Evolutionary conservation across 1,284 basidiomycete species (phyloP).

Genomic region (Cutaneotrichosporon cavernicola): DNA sequence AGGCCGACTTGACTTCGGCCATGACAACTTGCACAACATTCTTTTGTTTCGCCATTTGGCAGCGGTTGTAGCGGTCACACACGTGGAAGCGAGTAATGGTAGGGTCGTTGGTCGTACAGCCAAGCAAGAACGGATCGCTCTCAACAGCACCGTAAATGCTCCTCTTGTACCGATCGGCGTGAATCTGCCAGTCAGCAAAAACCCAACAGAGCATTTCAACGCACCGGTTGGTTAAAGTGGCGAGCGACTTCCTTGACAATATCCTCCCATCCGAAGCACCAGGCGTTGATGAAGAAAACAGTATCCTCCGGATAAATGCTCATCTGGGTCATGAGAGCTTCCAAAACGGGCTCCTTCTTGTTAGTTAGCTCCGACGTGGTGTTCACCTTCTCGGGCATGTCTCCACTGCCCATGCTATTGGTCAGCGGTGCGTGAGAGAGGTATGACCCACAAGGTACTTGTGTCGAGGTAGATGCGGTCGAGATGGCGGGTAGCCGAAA

Average conservation of each 20-base stretch:
- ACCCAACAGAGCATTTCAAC: constrained; percentile 7
- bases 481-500: constrained; percentile 47
- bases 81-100: constrained; percentile 77
- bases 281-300: constrained; percentile 81
- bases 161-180: constrained; percentile 83
- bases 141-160: constrained; percentile 61
- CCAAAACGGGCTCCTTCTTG: constrained; percentile 63
- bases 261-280: constrained; percentile 93
- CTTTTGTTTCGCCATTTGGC: constrained; percentile 51
- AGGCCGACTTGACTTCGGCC: constrained; percentile 59
- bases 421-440: background rate
- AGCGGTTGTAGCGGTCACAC: constrained; percentile 78
- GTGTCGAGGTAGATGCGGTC: constrained; percentile 87
- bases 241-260: constrained; percentile 70
- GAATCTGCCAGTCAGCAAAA: constrained; percentile 61
- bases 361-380: background rate
- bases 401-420: constrained; percentile 57
- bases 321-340: constrained; percentile 68
- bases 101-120: constrained; percentile 65
- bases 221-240: constrained; percentile 64
- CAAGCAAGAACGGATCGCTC: constrained; percentile 63
- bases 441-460: constrained; percentile 44
- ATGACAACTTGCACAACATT: constrained; percentile 40
- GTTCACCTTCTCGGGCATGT: constrained; percentile 71
- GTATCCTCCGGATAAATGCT: constrained; percentile 64